Conservation (phyloP, 2,329 filamentous ascomycete species). For the Phialophora verrucosa region DNA sequence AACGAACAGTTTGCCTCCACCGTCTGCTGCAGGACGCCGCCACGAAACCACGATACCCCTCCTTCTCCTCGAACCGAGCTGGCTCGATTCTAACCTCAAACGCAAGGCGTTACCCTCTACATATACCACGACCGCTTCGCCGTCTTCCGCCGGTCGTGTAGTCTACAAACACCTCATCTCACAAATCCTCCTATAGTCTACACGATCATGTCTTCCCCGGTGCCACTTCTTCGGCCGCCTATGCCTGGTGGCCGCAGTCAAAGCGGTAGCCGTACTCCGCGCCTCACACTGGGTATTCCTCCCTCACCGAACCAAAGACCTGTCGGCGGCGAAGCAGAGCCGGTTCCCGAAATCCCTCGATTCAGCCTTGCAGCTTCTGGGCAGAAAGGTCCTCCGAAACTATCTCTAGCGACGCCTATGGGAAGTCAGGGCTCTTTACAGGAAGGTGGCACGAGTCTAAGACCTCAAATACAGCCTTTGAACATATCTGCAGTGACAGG, state of each 20-base stretch:
- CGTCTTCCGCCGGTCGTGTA: neutral
- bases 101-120: neutral
- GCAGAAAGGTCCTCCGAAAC: conserved; percentile 64
- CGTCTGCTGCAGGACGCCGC: conserved; percentile 10
- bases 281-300: conserved; percentile 87
- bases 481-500: conserved; percentile 51
- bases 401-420: conserved; percentile 88
- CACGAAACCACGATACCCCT: conserved; percentile 12
- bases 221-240: conserved; percentile 80
- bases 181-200: neutral
- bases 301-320: conserved; percentile 82
- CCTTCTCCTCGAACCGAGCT: neutral
- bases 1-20: conserved; percentile 9
- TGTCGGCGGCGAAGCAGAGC: conserved; percentile 62
- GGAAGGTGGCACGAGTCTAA: conserved; percentile 62
- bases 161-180: neutral
- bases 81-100: neutral
- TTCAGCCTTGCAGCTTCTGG: conserved; percentile 42
- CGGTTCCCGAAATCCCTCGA: conserved; percentile 45
- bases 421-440: conserved; percentile 76
- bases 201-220: conserved; percentile 72
- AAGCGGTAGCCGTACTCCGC: conserved; percentile 69
- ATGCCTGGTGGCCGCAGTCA: conserved; percentile 72
- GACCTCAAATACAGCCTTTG: conserved; percentile 62
- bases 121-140: conserved; percentile 1